These are phyloP conservation scores for Curvularia lunata DNA, from an alignment of 2,329 filamentous ascomycete species.

Conservation along the genomic window DNA sequence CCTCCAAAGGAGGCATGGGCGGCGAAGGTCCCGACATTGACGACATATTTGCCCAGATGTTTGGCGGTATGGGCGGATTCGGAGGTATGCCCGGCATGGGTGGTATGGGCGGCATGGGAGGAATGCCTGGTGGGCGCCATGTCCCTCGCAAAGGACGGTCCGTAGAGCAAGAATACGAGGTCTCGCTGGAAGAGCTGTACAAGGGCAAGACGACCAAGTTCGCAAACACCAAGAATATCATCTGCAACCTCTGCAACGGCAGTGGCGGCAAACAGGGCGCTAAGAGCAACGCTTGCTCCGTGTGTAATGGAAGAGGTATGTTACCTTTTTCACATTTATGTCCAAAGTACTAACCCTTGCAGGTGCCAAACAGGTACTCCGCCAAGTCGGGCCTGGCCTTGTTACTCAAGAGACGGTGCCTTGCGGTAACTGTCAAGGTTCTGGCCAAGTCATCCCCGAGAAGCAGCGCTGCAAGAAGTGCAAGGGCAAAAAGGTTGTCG, in stretches of 20 bases:
- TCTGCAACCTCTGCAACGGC: slow-evolving; percentile 87
- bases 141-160: slow-evolving; percentile 73
- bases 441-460: slow-evolving; percentile 87
- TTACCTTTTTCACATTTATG: not conserved
- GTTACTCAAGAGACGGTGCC: slow-evolving; percentile 79
- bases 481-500: slow-evolving; percentile 86
- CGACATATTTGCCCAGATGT: slow-evolving; percentile 93
- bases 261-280: slow-evolving; percentile 90
- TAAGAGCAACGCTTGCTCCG: slow-evolving; percentile 80
- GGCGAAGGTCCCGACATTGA: slow-evolving; percentile 76
- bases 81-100: slow-evolving; percentile 64
- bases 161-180: slow-evolving; percentile 89
- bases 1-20: slow-evolving; percentile 67
- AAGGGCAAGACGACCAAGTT: slow-evolving; percentile 99
- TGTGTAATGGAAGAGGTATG: slow-evolving; percentile 78
- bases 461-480: slow-evolving; percentile 99
- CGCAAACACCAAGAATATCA: slow-evolving; percentile 89
- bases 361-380: slow-evolving; percentile 76
- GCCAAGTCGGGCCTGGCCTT: slow-evolving; percentile 84
- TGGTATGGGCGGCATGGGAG: slow-evolving; percentile 60
- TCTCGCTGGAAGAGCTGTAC: slow-evolving; percentile 92
- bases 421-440: slow-evolving; percentile 83
- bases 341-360: slow-evolving; percentile 19
- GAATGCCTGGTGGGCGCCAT: slow-evolving; percentile 57
- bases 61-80: slow-evolving; percentile 59